Evolutionary conservation across 106 monocot genomes (phyloP), one percentile per base, ranked within the genome.

Genomic region (Allium cepa): DNA sequence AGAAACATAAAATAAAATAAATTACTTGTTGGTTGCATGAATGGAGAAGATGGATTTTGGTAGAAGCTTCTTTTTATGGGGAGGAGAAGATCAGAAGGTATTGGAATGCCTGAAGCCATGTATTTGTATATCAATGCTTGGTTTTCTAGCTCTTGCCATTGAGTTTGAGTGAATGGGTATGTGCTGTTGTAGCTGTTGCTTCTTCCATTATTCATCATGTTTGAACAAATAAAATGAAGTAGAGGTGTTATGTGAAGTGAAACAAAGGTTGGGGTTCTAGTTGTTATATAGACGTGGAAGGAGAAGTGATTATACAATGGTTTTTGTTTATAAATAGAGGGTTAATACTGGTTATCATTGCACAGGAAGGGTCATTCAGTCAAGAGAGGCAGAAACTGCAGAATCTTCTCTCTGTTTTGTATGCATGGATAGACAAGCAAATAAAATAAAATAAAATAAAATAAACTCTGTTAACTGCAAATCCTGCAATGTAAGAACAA

Each of bases 91-190:
- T 95, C 85, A 63, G 88, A 78, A 11, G 96, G 96, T 28, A 96
- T 86, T 18, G 96, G 91, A 16, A 79, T 78, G 18, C 96, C 96
- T 17, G 88, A 84, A 11, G 78, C 83, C 96, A 96, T 88, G 84
- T 88, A 96, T 76, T 91, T 91, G 86, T 77, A 96, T 72, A 96
- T 96, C 70, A 96, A 81, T n/a, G 96, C 86, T 57, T 96, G 96
- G 69, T 86, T 85, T 58, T 91, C 96, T 16, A 96, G 70, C 79
- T 96, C 96, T 52, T 88, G 85, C 96, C 96, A 96, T 66, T 96
- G 96, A 17, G 86, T 86, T 52, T 85, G 76, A 49, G 96, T 96
- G 80, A 96, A 96, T 11, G 83, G 88, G 49, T 86, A 83, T 59
- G 79, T 85, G 15, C 69, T 73, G 10, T n/a, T 55, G 36, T 18